phyloP scores from a whole-genome alignment of 305 asterid genomes.

The Rubia tinctorum region DNA sequence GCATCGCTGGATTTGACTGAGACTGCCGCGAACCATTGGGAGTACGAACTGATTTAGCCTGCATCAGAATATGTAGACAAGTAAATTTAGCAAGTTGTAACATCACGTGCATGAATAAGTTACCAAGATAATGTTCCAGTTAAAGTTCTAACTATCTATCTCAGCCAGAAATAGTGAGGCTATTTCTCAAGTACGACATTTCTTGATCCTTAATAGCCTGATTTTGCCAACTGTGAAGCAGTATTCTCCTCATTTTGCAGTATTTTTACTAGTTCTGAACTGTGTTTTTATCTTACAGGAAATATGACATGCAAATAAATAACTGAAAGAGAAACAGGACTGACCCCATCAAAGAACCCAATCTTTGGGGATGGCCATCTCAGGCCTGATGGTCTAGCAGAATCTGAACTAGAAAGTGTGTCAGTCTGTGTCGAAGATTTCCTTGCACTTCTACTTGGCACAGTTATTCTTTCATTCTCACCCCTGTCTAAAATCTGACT shows the following conservation, averaged over 20 bases:
- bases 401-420: conserved; percentile 41
- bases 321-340: conserved; percentile 25
- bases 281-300: not conserved
- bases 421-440: conserved; percentile 40
- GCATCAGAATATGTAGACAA: conserved; percentile 28
- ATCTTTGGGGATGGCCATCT: conserved; percentile 93
- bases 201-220: too few species aligned
- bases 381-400: conserved; percentile 71
- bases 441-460: conserved; percentile 30
- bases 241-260: not conserved
- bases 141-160: not conserved
- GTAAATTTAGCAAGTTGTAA: not conserved
- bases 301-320: not conserved
- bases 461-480: conserved; percentile 29
- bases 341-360: conserved; percentile 97
- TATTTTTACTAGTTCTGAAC: conserved; percentile 5
- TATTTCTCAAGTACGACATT: not conserved
- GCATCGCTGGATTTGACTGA: conserved; percentile 32
- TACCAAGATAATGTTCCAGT: not conserved
- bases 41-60: conserved; percentile 66
- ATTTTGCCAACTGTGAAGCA: not conserved
- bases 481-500: conserved; percentile 36
- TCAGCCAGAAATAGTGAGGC: not conserved
- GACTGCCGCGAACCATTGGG: conserved; percentile 50
- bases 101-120: not conserved